Evolutionary conservation across 768 basidiomycete genomes (phyloP).

Genomic region (Ramaria rubella): DNA sequence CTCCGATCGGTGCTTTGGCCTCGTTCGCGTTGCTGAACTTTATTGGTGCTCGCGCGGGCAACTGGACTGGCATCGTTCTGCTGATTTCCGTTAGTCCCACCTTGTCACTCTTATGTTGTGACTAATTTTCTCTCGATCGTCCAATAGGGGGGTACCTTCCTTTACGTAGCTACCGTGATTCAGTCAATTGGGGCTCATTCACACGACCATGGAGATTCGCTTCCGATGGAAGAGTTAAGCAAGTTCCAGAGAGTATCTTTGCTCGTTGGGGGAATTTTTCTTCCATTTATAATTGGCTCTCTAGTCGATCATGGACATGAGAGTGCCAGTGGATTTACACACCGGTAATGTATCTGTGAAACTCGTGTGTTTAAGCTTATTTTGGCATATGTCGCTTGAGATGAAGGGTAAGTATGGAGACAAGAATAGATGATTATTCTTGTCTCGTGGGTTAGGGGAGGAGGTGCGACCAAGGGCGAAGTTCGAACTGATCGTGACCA

Average conservation of each 20-base stretch:
- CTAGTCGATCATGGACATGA: conserved; percentile 57
- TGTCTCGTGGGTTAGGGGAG: too few species aligned
- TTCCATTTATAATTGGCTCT: conserved; percentile 55
- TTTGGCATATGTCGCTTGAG: too few species aligned
- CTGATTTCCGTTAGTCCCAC: conserved; percentile 69
- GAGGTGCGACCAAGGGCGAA: too few species aligned
- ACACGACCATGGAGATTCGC: conserved; percentile 35
- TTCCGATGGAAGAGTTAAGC: conserved; percentile 35
- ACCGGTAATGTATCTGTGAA: too few species aligned
- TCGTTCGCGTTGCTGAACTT: conserved; percentile 61
- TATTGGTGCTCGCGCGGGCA: conserved; percentile 38
- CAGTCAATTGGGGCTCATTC: conserved; percentile 50
- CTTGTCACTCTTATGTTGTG: not conserved
- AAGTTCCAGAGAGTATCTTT: conserved; percentile 43
- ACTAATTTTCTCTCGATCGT: conserved; percentile 8
- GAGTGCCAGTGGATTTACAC: not conserved
- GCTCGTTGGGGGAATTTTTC: conserved; percentile 61
- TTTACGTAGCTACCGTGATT: conserved; percentile 91
- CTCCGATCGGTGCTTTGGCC: conserved; percentile 74
- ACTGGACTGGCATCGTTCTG: conserved; percentile 71
- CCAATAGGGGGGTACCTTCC: conserved; percentile 79
- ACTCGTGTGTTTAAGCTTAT: too few species aligned
- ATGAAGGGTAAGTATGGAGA: too few species aligned
- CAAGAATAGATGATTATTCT: too few species aligned
- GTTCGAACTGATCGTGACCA: too few species aligned